Percentiles rank a stretch among this genome's conserved stretches.
Evolutionary conservation across 2,329 filamentous ascomycete species (phyloP).

Genomic region (Cladophialophora immunda): DNA sequence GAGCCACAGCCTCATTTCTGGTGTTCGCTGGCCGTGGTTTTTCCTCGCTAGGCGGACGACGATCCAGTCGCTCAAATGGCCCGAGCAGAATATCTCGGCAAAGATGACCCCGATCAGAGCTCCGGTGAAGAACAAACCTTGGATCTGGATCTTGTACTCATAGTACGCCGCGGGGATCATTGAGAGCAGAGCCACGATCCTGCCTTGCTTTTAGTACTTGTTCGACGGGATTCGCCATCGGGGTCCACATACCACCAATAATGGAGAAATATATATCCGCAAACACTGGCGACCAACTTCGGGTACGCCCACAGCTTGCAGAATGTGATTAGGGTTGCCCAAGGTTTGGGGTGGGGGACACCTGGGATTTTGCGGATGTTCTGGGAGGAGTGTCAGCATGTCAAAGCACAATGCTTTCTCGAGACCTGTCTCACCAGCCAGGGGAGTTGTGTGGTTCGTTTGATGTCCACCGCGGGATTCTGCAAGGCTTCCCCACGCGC

Average conservation of each 20-base stretch:
- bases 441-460: slow-evolving; percentile 24
- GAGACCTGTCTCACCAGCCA: slow-evolving; percentile 6
- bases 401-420: neutral
- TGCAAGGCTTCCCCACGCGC: slow-evolving; percentile 4
- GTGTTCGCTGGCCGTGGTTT: slow-evolving; percentile 11
- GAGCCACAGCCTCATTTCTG: slow-evolving; percentile 28
- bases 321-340: slow-evolving; percentile 22
- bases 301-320: slow-evolving; percentile 20
- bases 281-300: slow-evolving; percentile 20
- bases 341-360: slow-evolving; percentile 22
- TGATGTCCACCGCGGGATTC: slow-evolving; percentile 3
- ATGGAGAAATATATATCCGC: slow-evolving; percentile 23
- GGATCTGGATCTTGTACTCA: slow-evolving; percentile 22
- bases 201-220: slow-evolving; percentile 1
- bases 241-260: slow-evolving; percentile 26
- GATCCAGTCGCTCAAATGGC: slow-evolving; percentile 25
- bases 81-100: slow-evolving; percentile 25
- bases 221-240: neutral
- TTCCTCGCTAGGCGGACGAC: slow-evolving; percentile 7
- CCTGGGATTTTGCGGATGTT: slow-evolving; percentile 27
- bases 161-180: slow-evolving; percentile 27
- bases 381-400: neutral
- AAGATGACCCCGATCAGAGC: slow-evolving; percentile 19
- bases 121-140: slow-evolving; percentile 25
- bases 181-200: slow-evolving; percentile 16